These are phyloP conservation scores for Dactylellina sp. DNA, from an alignment of 2,329 filamentous ascomycete species.

Conservation along the genomic window DNA sequence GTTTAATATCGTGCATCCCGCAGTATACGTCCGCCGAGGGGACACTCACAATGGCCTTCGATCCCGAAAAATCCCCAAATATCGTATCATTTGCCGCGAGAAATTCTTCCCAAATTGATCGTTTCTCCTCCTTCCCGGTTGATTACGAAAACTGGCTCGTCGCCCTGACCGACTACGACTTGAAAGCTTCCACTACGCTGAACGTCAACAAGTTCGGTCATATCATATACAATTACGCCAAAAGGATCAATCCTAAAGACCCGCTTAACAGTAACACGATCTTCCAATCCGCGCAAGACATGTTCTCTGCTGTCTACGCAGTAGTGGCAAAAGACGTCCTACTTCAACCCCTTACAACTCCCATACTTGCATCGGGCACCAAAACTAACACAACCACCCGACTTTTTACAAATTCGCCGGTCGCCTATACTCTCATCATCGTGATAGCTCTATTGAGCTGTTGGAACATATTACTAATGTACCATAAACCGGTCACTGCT, in stretches of 20 bases:
- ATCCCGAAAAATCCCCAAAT: background rate
- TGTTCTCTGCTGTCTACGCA: conserved; percentile 7
- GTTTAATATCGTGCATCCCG: conserved; percentile 9
- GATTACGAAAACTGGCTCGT: conserved; percentile 7
- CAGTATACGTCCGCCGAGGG: background rate
- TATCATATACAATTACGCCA: conserved; percentile 13
- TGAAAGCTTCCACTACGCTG: background rate
- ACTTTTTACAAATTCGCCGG: conserved; percentile 3
- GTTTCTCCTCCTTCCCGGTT: background rate
- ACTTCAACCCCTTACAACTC: background rate
- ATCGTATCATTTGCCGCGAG: background rate
- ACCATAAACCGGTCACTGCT: background rate
- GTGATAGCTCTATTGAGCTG: background rate
- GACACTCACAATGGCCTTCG: conserved; percentile 3
- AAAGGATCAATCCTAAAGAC: background rate
- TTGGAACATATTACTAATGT: conserved; percentile 14
- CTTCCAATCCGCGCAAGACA: background rate
- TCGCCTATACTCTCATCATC: conserved; percentile 12
- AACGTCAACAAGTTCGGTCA: conserved; percentile 13
- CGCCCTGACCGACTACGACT: conserved; percentile 6
- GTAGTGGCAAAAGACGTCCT: background rate
- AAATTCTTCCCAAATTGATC: background rate
- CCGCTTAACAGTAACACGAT: background rate
- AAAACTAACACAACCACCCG: background rate
- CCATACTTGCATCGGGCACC: background rate